Percentiles rank a stretch among this genome's conserved stretches.
Evolutionary conservation across 495 filamentous ascomycete genomes (phyloP).

Genomic region (Penicillium daleae): DNA sequence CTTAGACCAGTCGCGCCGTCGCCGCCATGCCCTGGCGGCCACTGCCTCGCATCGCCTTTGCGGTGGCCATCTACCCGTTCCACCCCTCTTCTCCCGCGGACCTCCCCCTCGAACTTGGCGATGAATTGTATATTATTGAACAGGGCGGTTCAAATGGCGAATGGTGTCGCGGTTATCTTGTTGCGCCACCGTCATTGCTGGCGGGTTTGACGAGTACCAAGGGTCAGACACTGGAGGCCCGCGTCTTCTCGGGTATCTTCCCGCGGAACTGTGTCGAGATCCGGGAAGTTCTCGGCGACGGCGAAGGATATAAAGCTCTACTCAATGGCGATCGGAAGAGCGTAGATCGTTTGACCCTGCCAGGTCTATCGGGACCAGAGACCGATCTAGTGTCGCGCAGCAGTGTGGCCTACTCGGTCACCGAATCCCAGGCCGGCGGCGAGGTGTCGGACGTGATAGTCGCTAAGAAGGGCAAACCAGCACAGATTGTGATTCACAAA

Average conservation of each 20-base stretch:
- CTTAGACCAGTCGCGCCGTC: slow-evolving; percentile 15
- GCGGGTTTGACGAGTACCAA: slow-evolving; percentile 90
- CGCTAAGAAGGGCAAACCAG: slow-evolving; percentile 47
- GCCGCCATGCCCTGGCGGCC: slow-evolving; percentile 91
- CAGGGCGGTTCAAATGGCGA: slow-evolving; percentile 81
- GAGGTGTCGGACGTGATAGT: slow-evolving; percentile 46
- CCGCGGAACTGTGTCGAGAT: slow-evolving; percentile 90
- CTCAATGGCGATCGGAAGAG: slow-evolving; percentile 41
- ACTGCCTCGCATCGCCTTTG: slow-evolving; percentile 95
- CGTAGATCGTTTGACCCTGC: slow-evolving; percentile 29
- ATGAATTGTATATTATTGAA: slow-evolving; percentile 98
- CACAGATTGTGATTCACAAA: slow-evolving; percentile 48
- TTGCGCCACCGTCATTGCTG: slow-evolving; percentile 89
- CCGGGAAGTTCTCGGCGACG: slow-evolving; percentile 71
- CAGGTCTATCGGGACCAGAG: slow-evolving; percentile 24
- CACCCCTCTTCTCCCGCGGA: slow-evolving; percentile 82
- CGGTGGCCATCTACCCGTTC: slow-evolving; percentile 93
- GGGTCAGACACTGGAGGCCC: slow-evolving; percentile 90
- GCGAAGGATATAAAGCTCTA: slow-evolving; percentile 41
- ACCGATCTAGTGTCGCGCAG: slow-evolving; percentile 29
- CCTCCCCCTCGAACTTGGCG: slow-evolving; percentile 94
- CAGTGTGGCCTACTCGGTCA: slow-evolving; percentile 37
- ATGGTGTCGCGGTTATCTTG: slow-evolving; percentile 94
- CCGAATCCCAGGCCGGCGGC: slow-evolving; percentile 30
- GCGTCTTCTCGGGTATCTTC: slow-evolving; percentile 97